Evolutionary conservation across 768 basidiomycete species (phyloP), one percentile per base, ranked within the genome.

Genomic region (Suillus plorans): DNA sequence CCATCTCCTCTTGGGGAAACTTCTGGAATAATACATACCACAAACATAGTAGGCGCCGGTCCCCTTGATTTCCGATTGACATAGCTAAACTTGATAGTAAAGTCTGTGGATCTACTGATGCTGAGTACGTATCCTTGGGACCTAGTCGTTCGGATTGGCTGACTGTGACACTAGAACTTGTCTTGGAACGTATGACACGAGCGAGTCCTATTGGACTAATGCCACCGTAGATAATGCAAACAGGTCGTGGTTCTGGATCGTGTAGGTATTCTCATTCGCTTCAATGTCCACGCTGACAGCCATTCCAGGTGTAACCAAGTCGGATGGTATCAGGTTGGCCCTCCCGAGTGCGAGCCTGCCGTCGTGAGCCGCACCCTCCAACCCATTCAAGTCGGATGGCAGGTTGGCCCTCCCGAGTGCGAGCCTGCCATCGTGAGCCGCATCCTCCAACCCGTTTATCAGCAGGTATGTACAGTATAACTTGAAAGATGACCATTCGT

Each of bases 241-340:
- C 4, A 82, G 90, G 28, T 89, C 90, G 4, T 92, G 90, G 89
- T 74, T 78, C 63, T 91, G 90, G 90, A 85, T 89, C 69, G 84
- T 87, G 87, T 83, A 74, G 64, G 82, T 71, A 36, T 58, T 37
- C 8, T 4, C 16, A 18, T n/a, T 63, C 1, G n/a, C 47, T 63
- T 20, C 22, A 25, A 22, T 37, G 63, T 45, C 44, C 49, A 61
- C 36, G 61, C 53, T 25, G 39, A 66, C 52, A 18, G 64, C 31
- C 56, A 64, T n/a, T 28, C 50, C 34, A 89, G 88, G 5, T 91
- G 90, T 70, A 90, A 88, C 69, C 83, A 91, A 76, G 81, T 91
- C 1, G 90, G 90, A 39, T 89, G 66, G 63, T 78, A 71, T 66
- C 76, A 76, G 65, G 77, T 73, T 6, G 76, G 80, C 39, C 80